A percentile compares a stretch with the other conserved stretches of the same genome.
phyloP scores from a whole-genome alignment of 768 basidiomycete genomes.

The Gyrodon lividus region DNA sequence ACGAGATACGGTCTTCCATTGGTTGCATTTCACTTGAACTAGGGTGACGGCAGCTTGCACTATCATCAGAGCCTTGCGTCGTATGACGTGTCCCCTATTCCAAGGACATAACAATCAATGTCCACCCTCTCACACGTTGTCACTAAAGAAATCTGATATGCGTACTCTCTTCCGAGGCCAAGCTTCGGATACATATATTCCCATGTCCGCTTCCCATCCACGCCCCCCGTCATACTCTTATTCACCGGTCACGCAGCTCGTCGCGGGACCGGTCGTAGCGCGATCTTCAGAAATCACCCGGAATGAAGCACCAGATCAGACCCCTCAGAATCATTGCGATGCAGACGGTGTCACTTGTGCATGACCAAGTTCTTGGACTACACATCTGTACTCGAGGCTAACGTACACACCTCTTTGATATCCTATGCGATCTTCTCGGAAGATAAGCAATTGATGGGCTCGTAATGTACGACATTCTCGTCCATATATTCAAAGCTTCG shows the following conservation, averaged over 20 bases:
- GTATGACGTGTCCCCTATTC: background rate
- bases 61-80: no score
- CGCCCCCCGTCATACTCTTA: constrained; percentile 13
- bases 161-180: no score
- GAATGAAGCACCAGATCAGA: constrained; percentile 1
- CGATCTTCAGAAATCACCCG: constrained; percentile 8
- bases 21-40: background rate
- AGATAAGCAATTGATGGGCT: background rate
- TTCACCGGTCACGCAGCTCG: constrained; percentile 3
- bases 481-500: background rate
- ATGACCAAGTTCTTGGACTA: background rate
- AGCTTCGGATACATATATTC: no score
- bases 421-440: constrained; percentile 25
- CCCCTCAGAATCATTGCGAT: background rate
- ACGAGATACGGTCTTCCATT: background rate
- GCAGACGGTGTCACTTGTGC: background rate
- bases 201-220: constrained; percentile 13
- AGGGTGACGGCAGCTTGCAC: background rate
- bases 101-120: background rate
- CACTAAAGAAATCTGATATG: background rate
- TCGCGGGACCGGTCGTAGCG: constrained; percentile 21
- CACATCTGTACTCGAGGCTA: constrained; percentile 17
- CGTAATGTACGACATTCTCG: background rate
- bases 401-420: constrained; percentile 1
- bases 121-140: background rate